Base-by-base conservation (phyloP, 192 early-diverging fungal genomes). In the Phlyctochytrium arcticum region DNA sequence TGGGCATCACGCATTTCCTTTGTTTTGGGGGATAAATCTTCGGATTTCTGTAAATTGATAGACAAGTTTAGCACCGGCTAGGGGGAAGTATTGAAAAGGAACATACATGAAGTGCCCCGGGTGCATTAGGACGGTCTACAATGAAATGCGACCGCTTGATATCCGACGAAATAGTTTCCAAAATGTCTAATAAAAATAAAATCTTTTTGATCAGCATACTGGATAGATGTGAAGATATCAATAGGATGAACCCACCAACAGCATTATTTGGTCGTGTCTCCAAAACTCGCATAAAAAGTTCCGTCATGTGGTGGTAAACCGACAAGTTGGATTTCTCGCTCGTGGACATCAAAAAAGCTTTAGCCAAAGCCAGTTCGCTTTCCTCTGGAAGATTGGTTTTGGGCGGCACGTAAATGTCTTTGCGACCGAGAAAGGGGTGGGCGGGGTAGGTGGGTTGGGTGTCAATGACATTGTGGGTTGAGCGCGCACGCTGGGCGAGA, bases 231-330 rank as follows among this genome's bases (percentile, higher is more conserved):
- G 35, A n/a, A 3, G 57, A 36, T 30, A 44, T 57, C 32, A 57
- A 50, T 2, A 2, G 12, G 30, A 61, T 21, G 23, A 23, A 69
- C 75, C 30, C 51, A 81, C 80, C 79, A 33, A 79, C 71, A 7
- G 65, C 69, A 48, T 82, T 76, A 3, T 47, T 49, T 15, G 74
- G 68, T 21, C 74, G 23, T 10, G 68, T 71, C 50, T 83, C 80
- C 64, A 83, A 60, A 42, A 77, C 68, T 17, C 71, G 31, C 80
- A 79, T 71, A 7, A 83, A 59, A 12, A 75, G 67, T 24, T 57
- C 39, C 23, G 78, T 83, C 21, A 83, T 39, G 63, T 83, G 80
- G 55, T 83, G 74, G 54, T 83, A 83, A 0, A 83, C 27, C 51
- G 65, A 76, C 65, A 78, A 57, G 27, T 69, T 67, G 24, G 53